phyloP scores from a whole-genome alignment of 2,329 filamentous ascomycete genomes.

The Zarea fungicola region DNA sequence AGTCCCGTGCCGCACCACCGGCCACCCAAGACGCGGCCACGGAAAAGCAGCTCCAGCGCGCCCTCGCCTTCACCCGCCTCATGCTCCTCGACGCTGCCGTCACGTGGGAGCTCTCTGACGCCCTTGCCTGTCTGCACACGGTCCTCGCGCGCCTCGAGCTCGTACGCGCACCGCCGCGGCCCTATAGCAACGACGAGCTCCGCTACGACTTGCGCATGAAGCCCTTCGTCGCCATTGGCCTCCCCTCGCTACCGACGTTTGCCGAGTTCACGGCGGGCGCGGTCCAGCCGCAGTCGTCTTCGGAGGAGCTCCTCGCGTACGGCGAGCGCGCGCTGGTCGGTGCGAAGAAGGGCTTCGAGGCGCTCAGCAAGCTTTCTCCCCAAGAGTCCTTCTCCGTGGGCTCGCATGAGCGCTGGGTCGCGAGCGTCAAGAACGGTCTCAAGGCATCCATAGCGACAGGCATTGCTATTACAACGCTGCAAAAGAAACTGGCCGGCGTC shows the following conservation, averaged over 20 bases:
- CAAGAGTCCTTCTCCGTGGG: constrained; percentile 51
- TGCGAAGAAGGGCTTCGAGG: constrained; percentile 53
- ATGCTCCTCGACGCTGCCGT: constrained; percentile 61
- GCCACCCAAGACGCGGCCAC: constrained; percentile 21
- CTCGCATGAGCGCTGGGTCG: constrained; percentile 57
- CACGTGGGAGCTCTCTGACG: constrained; percentile 51
- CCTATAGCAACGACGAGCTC: constrained; percentile 62
- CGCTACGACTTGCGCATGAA: constrained; percentile 85
- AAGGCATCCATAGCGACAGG: constrained; percentile 67
- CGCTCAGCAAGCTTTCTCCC: constrained; percentile 45
- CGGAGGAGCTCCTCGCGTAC: constrained; percentile 37
- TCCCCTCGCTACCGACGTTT: constrained; percentile 62
- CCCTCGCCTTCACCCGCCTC: constrained; percentile 52
- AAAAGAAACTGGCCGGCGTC: constrained; percentile 42
- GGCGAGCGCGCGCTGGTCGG: constrained; percentile 42
- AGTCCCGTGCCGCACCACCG: constrained; percentile 17
- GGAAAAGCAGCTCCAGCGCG: constrained; percentile 41
- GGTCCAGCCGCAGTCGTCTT: constrained; percentile 33
- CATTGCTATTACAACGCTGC: constrained; percentile 56
- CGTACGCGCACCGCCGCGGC: constrained; percentile 46
- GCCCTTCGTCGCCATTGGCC: constrained; percentile 64
- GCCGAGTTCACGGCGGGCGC: constrained; percentile 51
- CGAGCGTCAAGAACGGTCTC: constrained; percentile 53
- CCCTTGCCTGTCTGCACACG: constrained; percentile 58
- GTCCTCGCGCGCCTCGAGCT: constrained; percentile 55